A percentile compares a stretch with the other conserved stretches of the same genome.
phyloP scores from a whole-genome alignment of 371 early-diverging fungal genomes.

The Actinomortierella ambigua region DNA sequence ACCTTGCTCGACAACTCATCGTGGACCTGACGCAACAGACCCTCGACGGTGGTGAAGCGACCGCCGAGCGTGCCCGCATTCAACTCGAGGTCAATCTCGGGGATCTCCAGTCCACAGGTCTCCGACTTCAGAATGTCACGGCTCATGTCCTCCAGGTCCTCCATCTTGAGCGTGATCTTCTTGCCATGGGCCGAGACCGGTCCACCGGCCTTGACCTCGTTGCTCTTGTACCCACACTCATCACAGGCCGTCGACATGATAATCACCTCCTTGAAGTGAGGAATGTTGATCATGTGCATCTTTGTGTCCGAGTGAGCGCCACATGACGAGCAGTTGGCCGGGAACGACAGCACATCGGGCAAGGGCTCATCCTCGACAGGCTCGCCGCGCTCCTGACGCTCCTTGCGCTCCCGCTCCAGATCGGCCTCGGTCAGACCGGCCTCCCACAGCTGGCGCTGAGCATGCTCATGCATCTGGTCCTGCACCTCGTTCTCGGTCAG shows the following conservation, averaged over 20 bases:
- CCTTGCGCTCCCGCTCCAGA: slow-evolving; percentile 30
- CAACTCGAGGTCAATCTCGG: slow-evolving; percentile 87
- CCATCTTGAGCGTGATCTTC: slow-evolving; percentile 79
- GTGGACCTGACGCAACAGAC: slow-evolving; percentile 86
- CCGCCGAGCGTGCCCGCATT: slow-evolving; percentile 93
- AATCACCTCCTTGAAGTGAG: slow-evolving; percentile 95
- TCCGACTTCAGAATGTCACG: slow-evolving; percentile 96
- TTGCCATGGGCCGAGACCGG: slow-evolving; percentile 82
- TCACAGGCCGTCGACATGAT: slow-evolving; percentile 97
- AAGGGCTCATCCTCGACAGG: slow-evolving; percentile 58
- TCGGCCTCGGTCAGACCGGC: slow-evolving; percentile 39
- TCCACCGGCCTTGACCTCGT: slow-evolving; percentile 96
- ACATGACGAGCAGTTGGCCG: slow-evolving; percentile 89
- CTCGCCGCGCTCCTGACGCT: slow-evolving; percentile 16
- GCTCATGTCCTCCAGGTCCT: slow-evolving; percentile 85
- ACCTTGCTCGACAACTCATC: slow-evolving; percentile 78
- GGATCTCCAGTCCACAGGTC: slow-evolving; percentile 89
- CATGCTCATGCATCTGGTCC: slow-evolving; percentile 38
- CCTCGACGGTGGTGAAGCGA: slow-evolving; percentile 96
- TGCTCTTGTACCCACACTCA: slow-evolving; percentile 91
- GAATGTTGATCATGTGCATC: slow-evolving; percentile 91
- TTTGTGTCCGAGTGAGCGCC: slow-evolving; percentile 83
- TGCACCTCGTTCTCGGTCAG: slow-evolving; percentile 40
- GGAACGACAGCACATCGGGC: slow-evolving; percentile 77
- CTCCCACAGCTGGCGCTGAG: slow-evolving; percentile 41